These are phyloP conservation scores for Candida sphagnicola DNA, from an alignment of 805 yeast genomes.

Conservation along the genomic window DNA sequence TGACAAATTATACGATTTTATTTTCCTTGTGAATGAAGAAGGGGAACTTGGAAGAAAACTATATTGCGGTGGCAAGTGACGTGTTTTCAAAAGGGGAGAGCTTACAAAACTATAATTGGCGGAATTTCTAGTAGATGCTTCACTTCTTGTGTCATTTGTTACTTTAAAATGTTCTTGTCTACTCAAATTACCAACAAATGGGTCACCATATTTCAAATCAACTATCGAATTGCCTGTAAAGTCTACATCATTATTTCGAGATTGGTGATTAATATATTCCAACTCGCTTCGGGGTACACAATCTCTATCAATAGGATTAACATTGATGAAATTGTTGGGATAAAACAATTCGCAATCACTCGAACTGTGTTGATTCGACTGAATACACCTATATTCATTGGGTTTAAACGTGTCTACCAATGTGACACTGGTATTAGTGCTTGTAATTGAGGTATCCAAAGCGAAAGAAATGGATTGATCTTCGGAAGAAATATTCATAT, in stretches of 20 bases:
- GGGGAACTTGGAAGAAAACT: no score
- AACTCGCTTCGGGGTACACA: neutral
- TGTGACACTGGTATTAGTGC: neutral
- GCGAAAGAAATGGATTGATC: neutral
- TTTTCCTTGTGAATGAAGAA: neutral
- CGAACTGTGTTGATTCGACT: neutral
- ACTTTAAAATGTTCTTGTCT: no score
- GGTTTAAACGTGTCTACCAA: no score
- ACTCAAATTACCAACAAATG: no score
- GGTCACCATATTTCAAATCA: neutral
- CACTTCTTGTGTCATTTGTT: no score
- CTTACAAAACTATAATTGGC: no score
- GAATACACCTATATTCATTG: neutral
- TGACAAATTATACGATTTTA: neutral
- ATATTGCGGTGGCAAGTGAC: no score
- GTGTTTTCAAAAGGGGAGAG: no score
- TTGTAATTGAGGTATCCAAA: neutral
- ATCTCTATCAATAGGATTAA: neutral
- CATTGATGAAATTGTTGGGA: neutral
- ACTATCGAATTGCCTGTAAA: neutral
- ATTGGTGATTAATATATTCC: neutral
- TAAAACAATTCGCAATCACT: no score
- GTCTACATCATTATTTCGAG: neutral
- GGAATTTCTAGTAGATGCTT: no score
- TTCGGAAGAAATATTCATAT: neutral